Evolutionary conservation across 2,329 filamentous ascomycete genomes (phyloP).

Genomic region (Penicillium sp.): DNA sequence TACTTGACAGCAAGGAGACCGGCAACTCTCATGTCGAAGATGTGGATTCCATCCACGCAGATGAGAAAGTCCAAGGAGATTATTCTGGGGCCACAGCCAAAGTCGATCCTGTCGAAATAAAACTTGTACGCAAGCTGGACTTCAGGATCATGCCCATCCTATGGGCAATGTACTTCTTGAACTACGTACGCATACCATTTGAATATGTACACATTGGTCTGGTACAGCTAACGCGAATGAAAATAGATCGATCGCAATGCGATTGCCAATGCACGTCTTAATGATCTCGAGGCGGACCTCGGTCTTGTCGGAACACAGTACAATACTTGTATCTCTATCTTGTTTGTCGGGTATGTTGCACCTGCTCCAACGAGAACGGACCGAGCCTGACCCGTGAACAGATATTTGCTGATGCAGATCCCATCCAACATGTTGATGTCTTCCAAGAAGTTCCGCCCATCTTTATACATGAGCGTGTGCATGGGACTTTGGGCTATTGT

Average conservation of each 20-base stretch:
- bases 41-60: not conserved
- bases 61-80: constrained; percentile 6
- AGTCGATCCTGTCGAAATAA: not conserved
- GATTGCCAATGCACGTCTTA: constrained; percentile 31
- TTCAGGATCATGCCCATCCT: constrained; percentile 8
- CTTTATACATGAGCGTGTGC: constrained; percentile 44
- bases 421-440: constrained; percentile 32
- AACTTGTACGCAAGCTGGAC: constrained; percentile 7
- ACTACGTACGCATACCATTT: not conserved
- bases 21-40: not conserved
- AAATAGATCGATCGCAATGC: constrained; percentile 20
- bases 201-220: not conserved
- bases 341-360: constrained; percentile 21
- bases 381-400: not conserved
- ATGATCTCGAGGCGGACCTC: constrained; percentile 25
- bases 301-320: constrained; percentile 27
- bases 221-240: not conserved
- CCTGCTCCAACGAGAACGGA: not conserved
- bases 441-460: constrained; percentile 32
- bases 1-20: not conserved
- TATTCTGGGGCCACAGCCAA: constrained; percentile 8
- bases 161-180: constrained; percentile 11
- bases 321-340: constrained; percentile 27
- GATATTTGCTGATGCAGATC: constrained; percentile 14
- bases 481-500: constrained; percentile 32